Base-by-base conservation (phyloP, 140 eudicot genomes). In the Ambrosia hybrid region DNA sequence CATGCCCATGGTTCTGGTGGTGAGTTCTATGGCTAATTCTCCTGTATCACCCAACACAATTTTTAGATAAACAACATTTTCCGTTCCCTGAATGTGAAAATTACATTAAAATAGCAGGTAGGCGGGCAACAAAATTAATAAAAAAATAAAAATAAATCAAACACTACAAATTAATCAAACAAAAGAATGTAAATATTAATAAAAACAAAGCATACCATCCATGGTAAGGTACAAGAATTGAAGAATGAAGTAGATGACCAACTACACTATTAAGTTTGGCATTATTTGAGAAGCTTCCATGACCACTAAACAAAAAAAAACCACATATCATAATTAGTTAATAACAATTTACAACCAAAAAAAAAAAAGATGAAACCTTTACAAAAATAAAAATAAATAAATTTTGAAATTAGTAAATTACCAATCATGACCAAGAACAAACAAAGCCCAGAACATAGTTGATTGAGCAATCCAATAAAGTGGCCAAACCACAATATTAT, bases 341-440 rank as follows among this genome's bases (percentile, higher is more conserved):
- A 65, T 57, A 4, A 73, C 6, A 43, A 12, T 5, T 30, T 30
- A 30, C 34, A 34, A 61, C 55, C 8, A 10, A 41, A 43, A 53
- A 63, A 69, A 39, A 64, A 9, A 51, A 9, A 30, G 2, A 30
- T 30, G 34, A 30, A 30, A 30, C 34, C 34, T 30, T 30, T 30
- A 30, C 34, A 1, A 30, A 30, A 30, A 30, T 30, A 30, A 55
- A 66, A 46, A 21, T 0, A 51, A 1, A 36, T 21, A 11, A 76
- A 78, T 72, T 16, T 17, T 55, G 37, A 61, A 43, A 8, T 85
- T 81, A 88, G 96, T 97, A 61, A 43, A 8, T 85, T 81, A 88
- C 99, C 99, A 90, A 72, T 94, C 99, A 86, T 94, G 99, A 14
- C 99, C 99, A 84, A 94, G 99, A 86, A 94, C 97, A 86, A 94